Evolutionary conservation across 257 asterid genomes (phyloP), one percentile per base, ranked within the genome.

Genomic region (Capsicum rhomboideum): DNA sequence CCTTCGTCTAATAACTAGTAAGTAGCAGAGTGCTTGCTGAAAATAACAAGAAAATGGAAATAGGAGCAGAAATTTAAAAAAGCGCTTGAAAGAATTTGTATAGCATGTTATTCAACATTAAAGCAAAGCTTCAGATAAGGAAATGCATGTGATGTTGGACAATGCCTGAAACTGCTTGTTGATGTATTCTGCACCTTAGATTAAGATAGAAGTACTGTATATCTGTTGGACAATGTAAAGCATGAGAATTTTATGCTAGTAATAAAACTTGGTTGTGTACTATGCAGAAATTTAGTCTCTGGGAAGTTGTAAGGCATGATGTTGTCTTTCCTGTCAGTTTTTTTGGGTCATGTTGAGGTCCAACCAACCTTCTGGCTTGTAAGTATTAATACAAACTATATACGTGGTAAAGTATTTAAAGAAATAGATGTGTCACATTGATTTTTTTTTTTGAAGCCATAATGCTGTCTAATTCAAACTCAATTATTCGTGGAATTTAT

Each of bases 221-320:
- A n/a, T n/a, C n/a, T n/a, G n/a, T n/a, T n/a, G n/a, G n/a, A n/a
- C n/a, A n/a, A n/a, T n/a, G n/a, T n/a, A n/a, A n/a, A n/a, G n/a
- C 42, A 49, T 85, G 83, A 86, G 44, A 50, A 75, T 49, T 75
- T 23, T 34, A 74, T 74, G 80, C 40, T 74, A 46, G 44, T 75
- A 42, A 50, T 79, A 74, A 83, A 18, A 13, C 84, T 84, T 83
- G 82, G 50, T 80, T 82, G 21, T 87, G 79, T 83, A 71, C 67
- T 53, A 79, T 88, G 90, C 97, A 96, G 98, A 97, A 95, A 81
- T 97, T 93, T 89, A 97, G 99, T 86, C 99, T 98, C 58, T 97
- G 99, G 99, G 99, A 97, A 88, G 86, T 95, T 89, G 93, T 87
- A 84, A 92, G 99, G 88, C 98, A 95, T 89, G 98, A 97, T 91